These are phyloP conservation scores for Hypoxylon intermedium DNA, from an alignment of 495 filamentous ascomycete species.

Conservation along the genomic window DNA sequence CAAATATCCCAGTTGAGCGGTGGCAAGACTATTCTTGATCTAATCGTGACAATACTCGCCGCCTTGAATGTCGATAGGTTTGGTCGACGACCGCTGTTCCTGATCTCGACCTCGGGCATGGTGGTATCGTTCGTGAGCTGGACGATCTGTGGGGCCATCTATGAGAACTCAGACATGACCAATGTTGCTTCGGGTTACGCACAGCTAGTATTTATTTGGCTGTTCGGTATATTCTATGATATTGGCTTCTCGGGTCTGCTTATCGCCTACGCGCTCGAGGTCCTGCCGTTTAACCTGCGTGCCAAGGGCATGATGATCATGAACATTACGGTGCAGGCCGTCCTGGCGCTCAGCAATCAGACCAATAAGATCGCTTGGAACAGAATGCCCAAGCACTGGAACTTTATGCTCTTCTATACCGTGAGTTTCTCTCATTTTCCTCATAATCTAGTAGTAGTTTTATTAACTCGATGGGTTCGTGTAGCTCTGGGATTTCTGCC, in stretches of 20 bases:
- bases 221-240: constrained; percentile 68
- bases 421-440: constrained; percentile 31
- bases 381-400: constrained; percentile 62
- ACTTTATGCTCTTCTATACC: constrained; percentile 69
- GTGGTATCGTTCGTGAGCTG: constrained; percentile 60
- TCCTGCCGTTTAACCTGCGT: constrained; percentile 70
- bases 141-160: constrained; percentile 64
- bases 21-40: constrained; percentile 61
- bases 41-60: constrained; percentile 62
- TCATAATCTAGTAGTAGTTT: background rate
- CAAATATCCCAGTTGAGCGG: constrained; percentile 47
- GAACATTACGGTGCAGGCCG: constrained; percentile 66
- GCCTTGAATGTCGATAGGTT: constrained; percentile 63
- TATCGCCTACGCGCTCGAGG: constrained; percentile 70
- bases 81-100: constrained; percentile 65
- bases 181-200: constrained; percentile 56
- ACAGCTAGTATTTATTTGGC: constrained; percentile 65
- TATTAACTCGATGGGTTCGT: constrained; percentile 1
- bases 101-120: constrained; percentile 60
- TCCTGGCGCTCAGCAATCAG: constrained; percentile 66
- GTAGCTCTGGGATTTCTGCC: constrained; percentile 63
- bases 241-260: constrained; percentile 68
- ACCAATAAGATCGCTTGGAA: constrained; percentile 69
- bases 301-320: constrained; percentile 75
- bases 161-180: constrained; percentile 50